Base-by-base conservation (phyloP, 1,139 yeast species). In the Saccharomyces hybrid region DNA sequence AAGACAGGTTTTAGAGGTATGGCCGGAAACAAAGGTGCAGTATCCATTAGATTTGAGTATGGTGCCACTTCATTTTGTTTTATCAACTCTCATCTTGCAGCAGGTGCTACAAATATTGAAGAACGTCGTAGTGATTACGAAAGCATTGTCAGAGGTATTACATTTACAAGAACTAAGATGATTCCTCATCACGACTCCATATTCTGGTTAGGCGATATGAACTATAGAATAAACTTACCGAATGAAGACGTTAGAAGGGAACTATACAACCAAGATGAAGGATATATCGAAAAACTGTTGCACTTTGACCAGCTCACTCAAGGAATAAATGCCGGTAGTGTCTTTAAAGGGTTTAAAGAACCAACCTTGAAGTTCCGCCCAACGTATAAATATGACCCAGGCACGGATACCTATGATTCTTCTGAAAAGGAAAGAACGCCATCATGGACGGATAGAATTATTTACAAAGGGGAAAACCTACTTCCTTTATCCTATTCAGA, bases 1-100 rank as follows among this genome's bases (percentile, higher is more conserved):
- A 93, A 93, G 65, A 95, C 99, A 0, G 99, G 99, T 0, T 75
- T 93, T 53, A 97, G 96, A 26, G 98, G 98, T 24, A 82, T 89
- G 66, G 86, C 97, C 46, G 98, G 99, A 24, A 95, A 95, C 66
- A 95, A 95, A 70, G 99, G 99, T 31, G 97, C 93, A 2, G 85
- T 89, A 51, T 90, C 96, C 0, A 86, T 91, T 11, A 77, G 97
- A 59, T 83, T 93, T 70, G 78, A 84, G 55, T 80, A 86, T 60
- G 89, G 89, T n/a, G 84, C 84, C 51, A 81, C 93, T 1, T 78
- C 87, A 0, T 75, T 88, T 58, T 87, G 96, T 66, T 84, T 88
- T 68, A 84, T 88, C 32, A 86, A 90, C 51, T 86, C 95, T 8
- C 99, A 95, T 75, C 75, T 83, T 59, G 97, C 99, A 0, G 98